These are phyloP conservation scores for Prunus mume DNA, from an alignment of 306 rosid species.

Conservation along the genomic window DNA sequence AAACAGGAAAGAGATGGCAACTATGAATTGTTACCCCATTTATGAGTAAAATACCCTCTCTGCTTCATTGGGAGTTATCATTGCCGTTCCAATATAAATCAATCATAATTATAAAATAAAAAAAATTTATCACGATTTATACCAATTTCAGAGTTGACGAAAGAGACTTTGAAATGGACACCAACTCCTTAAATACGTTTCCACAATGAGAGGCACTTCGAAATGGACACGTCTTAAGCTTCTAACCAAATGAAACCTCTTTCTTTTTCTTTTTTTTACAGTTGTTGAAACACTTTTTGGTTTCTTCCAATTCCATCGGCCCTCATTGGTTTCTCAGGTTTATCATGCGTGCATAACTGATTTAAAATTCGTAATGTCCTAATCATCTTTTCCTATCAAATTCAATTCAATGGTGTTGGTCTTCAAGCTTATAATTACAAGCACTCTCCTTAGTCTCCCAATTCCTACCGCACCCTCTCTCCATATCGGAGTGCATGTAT, in stretches of 20 bases:
- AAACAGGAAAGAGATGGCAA: neutral
- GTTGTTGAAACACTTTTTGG: neutral
- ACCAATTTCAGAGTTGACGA: neutral
- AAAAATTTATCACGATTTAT: neutral
- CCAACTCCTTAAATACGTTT: neutral
- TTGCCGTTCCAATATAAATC: neutral
- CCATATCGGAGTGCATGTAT: neutral
- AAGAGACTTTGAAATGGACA: neutral
- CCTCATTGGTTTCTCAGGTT: neutral
- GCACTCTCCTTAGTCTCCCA: neutral
- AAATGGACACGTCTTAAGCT: neutral
- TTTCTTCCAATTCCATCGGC: neutral
- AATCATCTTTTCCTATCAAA: neutral
- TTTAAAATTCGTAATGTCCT: neutral
- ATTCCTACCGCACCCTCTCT: neutral
- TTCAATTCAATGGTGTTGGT: neutral
- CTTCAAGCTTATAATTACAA: too few relatives aligned
- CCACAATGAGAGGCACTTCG: slow-evolving; percentile 5
- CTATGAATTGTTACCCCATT: neutral
- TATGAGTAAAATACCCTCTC: neutral
- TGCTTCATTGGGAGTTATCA: neutral
- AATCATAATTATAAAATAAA: neutral
- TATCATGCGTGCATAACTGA: neutral
- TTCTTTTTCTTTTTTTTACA: neutral
- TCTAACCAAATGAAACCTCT: neutral